Percentiles rank a stretch among this genome's conserved stretches.
Conservation (phyloP, 2,329 filamentous ascomycete species). For the Talaromyces sp. region DNA sequence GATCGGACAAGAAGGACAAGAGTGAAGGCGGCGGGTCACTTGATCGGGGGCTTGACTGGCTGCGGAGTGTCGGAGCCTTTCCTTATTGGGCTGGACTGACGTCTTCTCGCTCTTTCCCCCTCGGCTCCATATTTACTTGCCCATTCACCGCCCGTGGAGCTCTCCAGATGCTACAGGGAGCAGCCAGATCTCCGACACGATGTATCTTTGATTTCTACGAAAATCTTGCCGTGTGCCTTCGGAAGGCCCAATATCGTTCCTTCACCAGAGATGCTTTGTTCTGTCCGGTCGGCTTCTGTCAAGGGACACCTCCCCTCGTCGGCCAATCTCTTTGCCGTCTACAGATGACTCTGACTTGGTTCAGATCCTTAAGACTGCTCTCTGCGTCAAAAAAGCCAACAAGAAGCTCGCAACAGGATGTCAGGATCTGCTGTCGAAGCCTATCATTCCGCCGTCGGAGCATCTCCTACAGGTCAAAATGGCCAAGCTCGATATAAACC, state of each 20-base stretch:
- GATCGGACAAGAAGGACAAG: neutral
- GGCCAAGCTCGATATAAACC: slow-evolving; percentile 23
- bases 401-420: slow-evolving; percentile 19
- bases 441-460: slow-evolving; percentile 23
- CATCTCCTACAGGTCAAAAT: slow-evolving; percentile 27
- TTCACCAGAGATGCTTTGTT: slow-evolving; percentile 28
- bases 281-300: slow-evolving; percentile 23
- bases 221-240: neutral
- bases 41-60: neutral
- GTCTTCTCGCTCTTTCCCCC: neutral
- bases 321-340: slow-evolving; percentile 22
- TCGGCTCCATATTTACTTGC: neutral
- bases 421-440: slow-evolving; percentile 25
- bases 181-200: neutral
- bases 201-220: neutral
- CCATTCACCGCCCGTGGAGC: neutral
- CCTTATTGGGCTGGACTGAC: slow-evolving; percentile 1
- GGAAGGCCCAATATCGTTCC: neutral
- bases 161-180: neutral
- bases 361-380: neutral
- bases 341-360: slow-evolving; percentile 20
- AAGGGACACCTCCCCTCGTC: slow-evolving; percentile 29
- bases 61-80: slow-evolving; percentile 1
- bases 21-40: slow-evolving; percentile 5
- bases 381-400: neutral